Evolutionary conservation across 208 protist species (phyloP).

Genomic region (Trypanosoma scelopori): DNA sequence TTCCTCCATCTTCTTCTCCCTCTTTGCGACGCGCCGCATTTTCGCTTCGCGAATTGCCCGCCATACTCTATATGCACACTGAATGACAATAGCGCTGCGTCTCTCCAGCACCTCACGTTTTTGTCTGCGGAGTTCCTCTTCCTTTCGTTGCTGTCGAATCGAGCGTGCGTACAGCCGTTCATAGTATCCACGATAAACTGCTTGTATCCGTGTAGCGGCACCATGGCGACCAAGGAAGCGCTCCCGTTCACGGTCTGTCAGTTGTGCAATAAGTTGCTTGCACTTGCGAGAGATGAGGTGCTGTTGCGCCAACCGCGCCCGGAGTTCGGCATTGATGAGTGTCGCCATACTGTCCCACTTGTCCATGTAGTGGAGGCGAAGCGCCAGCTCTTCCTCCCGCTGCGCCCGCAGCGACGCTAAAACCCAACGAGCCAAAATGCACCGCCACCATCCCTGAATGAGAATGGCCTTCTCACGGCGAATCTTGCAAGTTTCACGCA

Average conservation of each 20-base stretch:
- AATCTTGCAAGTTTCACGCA: slow-evolving; percentile 35
- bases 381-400: slow-evolving; percentile 52
- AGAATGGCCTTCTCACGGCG: slow-evolving; percentile 28
- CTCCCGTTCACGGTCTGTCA: slow-evolving; percentile 36
- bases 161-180: slow-evolving; percentile 67
- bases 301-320: slow-evolving; percentile 34
- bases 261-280: slow-evolving; percentile 36
- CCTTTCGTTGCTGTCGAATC: slow-evolving; percentile 45
- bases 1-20: slow-evolving; percentile 41
- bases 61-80: slow-evolving; percentile 59
- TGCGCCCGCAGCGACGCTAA: slow-evolving; percentile 23
- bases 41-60: slow-evolving; percentile 36
- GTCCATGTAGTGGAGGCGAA: slow-evolving; percentile 54
- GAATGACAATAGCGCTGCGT: slow-evolving; percentile 59
- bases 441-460: slow-evolving; percentile 81
- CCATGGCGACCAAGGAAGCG: slow-evolving; percentile 43
- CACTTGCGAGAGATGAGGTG: slow-evolving; percentile 23
- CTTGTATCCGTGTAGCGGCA: slow-evolving; percentile 73
- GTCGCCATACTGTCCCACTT: slow-evolving; percentile 65
- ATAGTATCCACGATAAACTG: slow-evolving; percentile 76
- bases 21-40: slow-evolving; percentile 31
- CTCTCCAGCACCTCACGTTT: slow-evolving; percentile 42
- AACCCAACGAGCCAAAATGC: slow-evolving; percentile 41
- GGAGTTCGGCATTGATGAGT: slow-evolving; percentile 52
- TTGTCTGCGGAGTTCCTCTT: slow-evolving; percentile 33